A percentile compares a stretch with the other conserved stretches of the same genome.
phyloP scores from a whole-genome alignment of 2,329 filamentous ascomycete species.

The Penicillium palitans region DNA sequence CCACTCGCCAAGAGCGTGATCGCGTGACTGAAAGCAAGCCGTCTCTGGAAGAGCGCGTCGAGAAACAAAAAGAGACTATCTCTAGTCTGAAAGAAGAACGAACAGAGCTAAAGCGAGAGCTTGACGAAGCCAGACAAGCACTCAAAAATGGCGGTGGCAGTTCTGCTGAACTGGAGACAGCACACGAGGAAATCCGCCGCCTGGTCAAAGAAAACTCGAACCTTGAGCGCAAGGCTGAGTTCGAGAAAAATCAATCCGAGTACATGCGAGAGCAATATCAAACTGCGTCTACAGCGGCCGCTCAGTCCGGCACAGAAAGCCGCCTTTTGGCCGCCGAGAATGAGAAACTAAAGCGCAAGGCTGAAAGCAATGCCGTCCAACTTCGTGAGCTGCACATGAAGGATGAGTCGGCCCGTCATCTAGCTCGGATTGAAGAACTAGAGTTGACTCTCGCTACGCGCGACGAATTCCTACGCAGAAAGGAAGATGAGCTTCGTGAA shows the following conservation, averaged over 20 bases:
- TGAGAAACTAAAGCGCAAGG: constrained; percentile 38
- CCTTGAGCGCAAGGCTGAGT: constrained; percentile 42
- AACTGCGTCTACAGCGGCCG: constrained; percentile 46
- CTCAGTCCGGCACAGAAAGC: constrained; percentile 42
- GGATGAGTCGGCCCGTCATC: constrained; percentile 35
- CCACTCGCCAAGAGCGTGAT: constrained; percentile 40
- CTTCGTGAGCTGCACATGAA: constrained; percentile 42
- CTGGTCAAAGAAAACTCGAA: constrained; percentile 38
- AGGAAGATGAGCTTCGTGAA: constrained; percentile 48
- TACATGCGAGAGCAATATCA: constrained; percentile 51
- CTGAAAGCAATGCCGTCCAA: constrained; percentile 37
- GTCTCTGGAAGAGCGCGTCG: constrained; percentile 33
- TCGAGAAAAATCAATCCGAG: constrained; percentile 46
- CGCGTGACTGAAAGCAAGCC: constrained; percentile 30
- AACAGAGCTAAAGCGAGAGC: constrained; percentile 37
- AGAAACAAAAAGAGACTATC: constrained; percentile 42
- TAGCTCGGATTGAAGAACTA: constrained; percentile 41
- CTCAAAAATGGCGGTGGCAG: constrained; percentile 43
- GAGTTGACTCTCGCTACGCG: constrained; percentile 38
- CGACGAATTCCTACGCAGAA: constrained; percentile 43
- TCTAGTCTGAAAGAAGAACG: constrained; percentile 45
- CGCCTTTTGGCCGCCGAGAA: constrained; percentile 42
- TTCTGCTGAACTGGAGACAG: constrained; percentile 44
- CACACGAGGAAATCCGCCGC: constrained; percentile 42
- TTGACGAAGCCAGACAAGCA: constrained; percentile 41